A percentile compares a stretch with the other conserved stretches of the same genome.
Evolutionary conservation across 176 grass and related monocot genomes (phyloP).

Genomic region (Tillandsia fasciculata): DNA sequence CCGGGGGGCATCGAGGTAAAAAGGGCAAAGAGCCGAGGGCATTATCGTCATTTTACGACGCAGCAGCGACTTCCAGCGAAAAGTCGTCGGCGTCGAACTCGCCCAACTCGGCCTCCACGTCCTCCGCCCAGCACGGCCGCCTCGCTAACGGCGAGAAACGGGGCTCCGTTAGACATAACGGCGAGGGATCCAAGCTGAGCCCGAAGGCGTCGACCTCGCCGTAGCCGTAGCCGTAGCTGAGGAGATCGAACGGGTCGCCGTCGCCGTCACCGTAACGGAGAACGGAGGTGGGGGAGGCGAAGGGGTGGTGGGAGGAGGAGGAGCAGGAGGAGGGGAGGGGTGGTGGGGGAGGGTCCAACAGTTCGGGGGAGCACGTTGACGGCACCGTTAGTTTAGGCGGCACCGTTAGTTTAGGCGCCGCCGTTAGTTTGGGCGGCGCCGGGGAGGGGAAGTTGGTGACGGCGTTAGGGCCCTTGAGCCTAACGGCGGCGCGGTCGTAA

Average conservation of each 20-base stretch:
- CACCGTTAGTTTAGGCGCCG: not conserved
- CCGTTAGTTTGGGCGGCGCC: not conserved
- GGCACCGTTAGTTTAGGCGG: not conserved
- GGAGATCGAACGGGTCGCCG: not conserved
- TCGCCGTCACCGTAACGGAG: slow-evolving; percentile 23
- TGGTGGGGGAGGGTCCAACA: not conserved
- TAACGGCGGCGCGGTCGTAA: slow-evolving; percentile 49
- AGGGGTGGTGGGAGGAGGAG: slow-evolving; percentile 13
- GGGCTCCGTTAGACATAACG: slow-evolving; percentile 28
- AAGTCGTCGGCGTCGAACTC: slow-evolving; percentile 19
- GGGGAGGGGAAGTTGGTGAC: slow-evolving; percentile 31
- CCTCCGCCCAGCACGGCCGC: slow-evolving; percentile 34
- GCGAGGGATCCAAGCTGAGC: not conserved
- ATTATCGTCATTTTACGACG: slow-evolving; percentile 2
- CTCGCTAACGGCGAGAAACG: slow-evolving; percentile 15
- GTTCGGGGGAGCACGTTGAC: not conserved
- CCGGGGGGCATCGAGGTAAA: not conserved
- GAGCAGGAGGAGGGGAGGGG: not conserved
- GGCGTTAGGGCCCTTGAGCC: slow-evolving; percentile 35
- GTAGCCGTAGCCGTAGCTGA: not conserved
- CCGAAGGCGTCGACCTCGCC: slow-evolving; percentile 28
- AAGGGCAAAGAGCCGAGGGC: not conserved
- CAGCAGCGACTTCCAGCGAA: not conserved
- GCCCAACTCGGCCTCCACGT: slow-evolving; percentile 36
- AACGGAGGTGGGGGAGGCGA: slow-evolving; percentile 37